Evolutionary conservation across 139 green algal species (phyloP), one percentile per base, ranked within the genome.

Genomic region (Chlorella sp.): DNA sequence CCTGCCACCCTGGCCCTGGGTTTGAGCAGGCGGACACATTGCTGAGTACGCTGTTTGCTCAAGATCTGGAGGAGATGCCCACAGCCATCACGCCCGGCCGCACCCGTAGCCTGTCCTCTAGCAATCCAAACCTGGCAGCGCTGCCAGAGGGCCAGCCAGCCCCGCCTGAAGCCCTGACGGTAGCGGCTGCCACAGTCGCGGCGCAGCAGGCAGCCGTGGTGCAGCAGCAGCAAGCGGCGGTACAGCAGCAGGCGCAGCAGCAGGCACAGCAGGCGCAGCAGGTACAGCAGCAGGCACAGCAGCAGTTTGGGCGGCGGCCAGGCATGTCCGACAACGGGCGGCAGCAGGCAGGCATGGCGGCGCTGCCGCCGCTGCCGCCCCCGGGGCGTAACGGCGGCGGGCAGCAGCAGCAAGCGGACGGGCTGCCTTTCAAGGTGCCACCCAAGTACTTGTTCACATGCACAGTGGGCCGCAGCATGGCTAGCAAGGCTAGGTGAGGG

Each of bases 371-470:
- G 51, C 51, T 60, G 51, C 51, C 51, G 51, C 51, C 51, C 15
- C 51, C 9, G 9, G 51, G 51, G 76, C 65, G 64, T 63, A 38
- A 80, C 16, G 44, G 34, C 79, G 63, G 75, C 68, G 60, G 30
- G 65, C 39, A 47, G 55, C 39, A 62, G 71, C 82, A 83, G 69
- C 78, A 32, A 13, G 74, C 6, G 0, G 38, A 38, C 30, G 74
- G 85, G 30, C 72, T 90, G 47, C 89, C 87, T 4, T 79, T 95
- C 72, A 89, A 86, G 38, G 74, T 98, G 83, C 95, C 94, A 7
- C 95, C 95, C 30, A 82, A 90, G 25, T 88, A 93, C 87, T 80
- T 98, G 25, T 98, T 94, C 90, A 98, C 96, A 0, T 97, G 94
- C 86, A 96, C 96, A 6, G 95, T 98, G 3, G 95, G 95, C 1